Evolutionary conservation across 2,329 filamentous ascomycete species (phyloP), one percentile per base, ranked within the genome.

Genomic region (Cladosporium sp.): DNA sequence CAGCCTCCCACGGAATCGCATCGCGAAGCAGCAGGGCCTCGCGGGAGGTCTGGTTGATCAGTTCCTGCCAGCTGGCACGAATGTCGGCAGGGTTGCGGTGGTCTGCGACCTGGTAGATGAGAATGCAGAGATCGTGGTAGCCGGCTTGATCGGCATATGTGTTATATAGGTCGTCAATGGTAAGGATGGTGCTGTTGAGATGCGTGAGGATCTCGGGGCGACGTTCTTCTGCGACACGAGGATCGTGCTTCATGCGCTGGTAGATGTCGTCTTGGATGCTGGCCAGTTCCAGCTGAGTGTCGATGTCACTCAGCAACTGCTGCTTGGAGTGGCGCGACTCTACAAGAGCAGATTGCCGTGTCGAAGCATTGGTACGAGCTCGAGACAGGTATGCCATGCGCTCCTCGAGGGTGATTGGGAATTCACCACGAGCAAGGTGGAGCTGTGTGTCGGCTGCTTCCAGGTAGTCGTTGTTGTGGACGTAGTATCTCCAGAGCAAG

Each of bases 211-310:
- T 84, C 59, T 88, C 83, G 0, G 77, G 75, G 67, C 84, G 85
- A 43, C 85, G 84, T 51, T 88, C 84, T 0, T 79, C 75, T 12
- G 80, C 76, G 38, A 97, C 82, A 43, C 94, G 85, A 1, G 78
- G 72, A 64, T 99, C 94, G 9, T 82, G 82, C 69, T 82, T 85
- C 55, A 99, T 78, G 47, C 90, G 84, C 70, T 92, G 88, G 22
- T 97, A 74, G 42, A 97, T 76, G 67, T 99, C 94, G 70, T 96
- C 90, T 73, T 99, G 94, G 55, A 99, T 94, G 69, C 94, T 93
- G 14, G 92, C 93, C 51, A 97, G 85, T 67, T 99, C 94, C 9
- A 99, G 84, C 45, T 95, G 80, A 65, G 94, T 92, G 2, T 87
- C 87, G 22, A 97, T 89, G 62, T 91, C 87, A 67, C 96, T 90